Evolutionary conservation across 192 early-diverging fungal genomes (phyloP).

Genomic region (Umbelopsis sp.): DNA sequence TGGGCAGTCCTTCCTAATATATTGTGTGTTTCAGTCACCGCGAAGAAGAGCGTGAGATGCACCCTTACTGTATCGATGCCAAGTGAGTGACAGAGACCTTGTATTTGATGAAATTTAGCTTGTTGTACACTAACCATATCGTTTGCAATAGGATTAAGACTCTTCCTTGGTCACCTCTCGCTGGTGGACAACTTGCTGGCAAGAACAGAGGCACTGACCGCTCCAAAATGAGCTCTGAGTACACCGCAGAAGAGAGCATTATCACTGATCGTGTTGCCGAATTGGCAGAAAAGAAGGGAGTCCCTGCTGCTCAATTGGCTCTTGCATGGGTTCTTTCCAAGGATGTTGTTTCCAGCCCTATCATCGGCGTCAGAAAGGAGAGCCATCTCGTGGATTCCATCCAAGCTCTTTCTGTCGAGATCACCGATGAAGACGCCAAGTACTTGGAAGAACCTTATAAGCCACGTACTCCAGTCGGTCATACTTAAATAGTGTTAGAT

Average conservation of each 20-base stretch:
- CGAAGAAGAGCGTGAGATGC: conserved; percentile 46
- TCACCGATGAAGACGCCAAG: conserved; percentile 26
- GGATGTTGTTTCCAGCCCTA: conserved; percentile 22
- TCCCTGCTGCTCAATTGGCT: conserved; percentile 24
- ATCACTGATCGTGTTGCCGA: conserved; percentile 30
- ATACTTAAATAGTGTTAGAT: too few relatives aligned
- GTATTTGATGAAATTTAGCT: neutral
- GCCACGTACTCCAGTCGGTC: conserved; percentile 3
- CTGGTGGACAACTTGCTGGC: conserved; percentile 28
- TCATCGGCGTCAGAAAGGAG: conserved; percentile 28
- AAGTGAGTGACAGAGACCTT: neutral
- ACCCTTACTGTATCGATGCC: conserved; percentile 34
- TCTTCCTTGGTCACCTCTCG: conserved; percentile 33
- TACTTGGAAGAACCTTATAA: conserved; percentile 25
- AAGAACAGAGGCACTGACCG: conserved; percentile 24
- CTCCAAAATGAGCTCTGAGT: neutral
- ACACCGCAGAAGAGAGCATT: neutral
- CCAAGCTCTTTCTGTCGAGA: conserved; percentile 14
- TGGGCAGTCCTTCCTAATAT: neutral
- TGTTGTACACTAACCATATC: neutral
- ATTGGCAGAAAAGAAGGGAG: conserved; percentile 21
- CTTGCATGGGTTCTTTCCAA: conserved; percentile 32
- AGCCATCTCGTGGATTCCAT: conserved; percentile 28
- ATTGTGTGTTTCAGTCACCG: conserved; percentile 21
- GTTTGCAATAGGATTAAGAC: conserved; percentile 10